Evolutionary conservation across 345 rosid species (phyloP).

Genomic region (Arabis alpina): DNA sequence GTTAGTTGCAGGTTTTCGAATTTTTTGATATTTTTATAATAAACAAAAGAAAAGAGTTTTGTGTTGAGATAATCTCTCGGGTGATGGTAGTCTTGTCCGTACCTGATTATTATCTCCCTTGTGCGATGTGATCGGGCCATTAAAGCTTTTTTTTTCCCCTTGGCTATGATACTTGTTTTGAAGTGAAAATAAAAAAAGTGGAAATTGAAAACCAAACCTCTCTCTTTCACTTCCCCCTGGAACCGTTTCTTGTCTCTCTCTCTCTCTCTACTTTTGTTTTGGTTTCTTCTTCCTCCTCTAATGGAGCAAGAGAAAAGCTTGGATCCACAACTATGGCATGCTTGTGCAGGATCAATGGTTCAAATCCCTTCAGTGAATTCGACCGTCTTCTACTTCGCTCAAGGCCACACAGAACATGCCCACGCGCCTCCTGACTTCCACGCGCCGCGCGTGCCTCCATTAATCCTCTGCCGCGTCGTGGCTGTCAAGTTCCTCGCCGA

Average conservation of each 20-base stretch:
- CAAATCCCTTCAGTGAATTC: conserved; percentile 78
- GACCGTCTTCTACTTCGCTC: conserved; percentile 81
- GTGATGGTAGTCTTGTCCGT: conserved; percentile 42
- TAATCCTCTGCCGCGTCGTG: conserved; percentile 66
- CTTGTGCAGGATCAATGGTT: conserved; percentile 95
- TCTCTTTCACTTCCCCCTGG: conserved; percentile 28
- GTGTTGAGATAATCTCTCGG: conserved; percentile 37
- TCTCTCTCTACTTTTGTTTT: conserved; percentile 1
- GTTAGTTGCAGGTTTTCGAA: conserved; percentile 38
- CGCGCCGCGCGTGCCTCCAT: conserved; percentile 56
- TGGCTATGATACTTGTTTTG: conserved; percentile 29
- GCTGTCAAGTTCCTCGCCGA: conserved; percentile 82
- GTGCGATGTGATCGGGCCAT: conserved; percentile 43
- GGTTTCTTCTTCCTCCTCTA: background rate
- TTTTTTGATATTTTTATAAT: background rate
- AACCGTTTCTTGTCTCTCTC: conserved; percentile 19
- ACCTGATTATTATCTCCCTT: conserved; percentile 40
- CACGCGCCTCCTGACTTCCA: conserved; percentile 61
- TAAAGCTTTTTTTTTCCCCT: conserved; percentile 24
- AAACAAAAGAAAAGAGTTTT: background rate
- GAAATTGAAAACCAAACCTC: background rate
- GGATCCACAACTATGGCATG: conserved; percentile 97
- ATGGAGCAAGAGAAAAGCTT: conserved; percentile 63
- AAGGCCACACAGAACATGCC: conserved; percentile 90
- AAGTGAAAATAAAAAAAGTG: conserved; percentile 27